A percentile compares a stretch with the other conserved stretches of the same genome.
These are phyloP conservation scores for Metschnikowia corniflorae DNA, from an alignment of 805 yeast species.

Conservation along the genomic window DNA sequence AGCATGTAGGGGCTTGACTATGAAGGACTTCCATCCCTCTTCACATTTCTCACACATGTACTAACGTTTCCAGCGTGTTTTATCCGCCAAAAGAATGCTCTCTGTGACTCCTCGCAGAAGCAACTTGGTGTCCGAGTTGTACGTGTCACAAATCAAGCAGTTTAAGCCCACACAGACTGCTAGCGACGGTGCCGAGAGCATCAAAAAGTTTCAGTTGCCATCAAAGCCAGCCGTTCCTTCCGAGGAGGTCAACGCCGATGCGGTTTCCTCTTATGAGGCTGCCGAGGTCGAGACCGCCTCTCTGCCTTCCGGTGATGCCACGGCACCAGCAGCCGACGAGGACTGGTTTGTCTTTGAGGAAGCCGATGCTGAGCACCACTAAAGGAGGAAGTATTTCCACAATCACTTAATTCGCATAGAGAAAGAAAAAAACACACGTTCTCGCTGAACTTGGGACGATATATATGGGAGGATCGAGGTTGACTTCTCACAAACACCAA, in stretches of 20 bases:
- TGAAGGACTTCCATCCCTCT: too few species aligned
- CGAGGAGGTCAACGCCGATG: slow-evolving; percentile 65
- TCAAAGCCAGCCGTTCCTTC: slow-evolving; percentile 72
- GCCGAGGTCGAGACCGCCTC: slow-evolving; percentile 67
- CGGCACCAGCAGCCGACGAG: slow-evolving; percentile 50
- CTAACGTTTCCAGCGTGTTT: slow-evolving; percentile 23
- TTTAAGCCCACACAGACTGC: slow-evolving; percentile 81
- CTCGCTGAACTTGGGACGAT: background rate
- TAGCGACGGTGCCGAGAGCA: slow-evolving; percentile 73
- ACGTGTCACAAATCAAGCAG: slow-evolving; percentile 79
- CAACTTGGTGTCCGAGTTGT: slow-evolving; percentile 78
- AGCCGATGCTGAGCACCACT: slow-evolving; percentile 57
- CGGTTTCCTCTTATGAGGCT: slow-evolving; percentile 64
- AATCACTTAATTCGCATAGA: slow-evolving; percentile 5
- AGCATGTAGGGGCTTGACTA: too few species aligned
- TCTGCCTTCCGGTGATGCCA: slow-evolving; percentile 27
- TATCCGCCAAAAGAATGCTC: slow-evolving; percentile 38
- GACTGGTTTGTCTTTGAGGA: slow-evolving; percentile 84
- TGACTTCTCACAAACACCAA: background rate
- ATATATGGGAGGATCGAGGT: background rate
- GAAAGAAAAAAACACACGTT: background rate
- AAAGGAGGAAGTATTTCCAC: background rate
- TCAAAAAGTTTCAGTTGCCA: slow-evolving; percentile 82
- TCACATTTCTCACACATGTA: slow-evolving; percentile 6
- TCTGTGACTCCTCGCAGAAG: slow-evolving; percentile 41